Evolutionary conservation across 1,284 basidiomycete genomes (phyloP).

Genomic region (Chalciporus sp.): DNA sequence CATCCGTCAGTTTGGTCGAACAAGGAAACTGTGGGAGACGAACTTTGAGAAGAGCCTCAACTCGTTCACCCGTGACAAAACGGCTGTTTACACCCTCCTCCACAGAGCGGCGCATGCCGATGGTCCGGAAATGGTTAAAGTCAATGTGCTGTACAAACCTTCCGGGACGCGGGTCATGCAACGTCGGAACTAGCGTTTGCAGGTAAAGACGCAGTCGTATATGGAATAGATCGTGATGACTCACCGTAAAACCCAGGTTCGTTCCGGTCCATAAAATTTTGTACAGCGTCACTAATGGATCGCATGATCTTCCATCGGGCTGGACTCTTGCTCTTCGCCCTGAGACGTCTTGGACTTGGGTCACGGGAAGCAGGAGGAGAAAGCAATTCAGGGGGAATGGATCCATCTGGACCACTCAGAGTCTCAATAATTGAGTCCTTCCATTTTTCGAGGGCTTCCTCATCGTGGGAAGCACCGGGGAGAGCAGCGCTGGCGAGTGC

Average conservation of each 20-base stretch:
- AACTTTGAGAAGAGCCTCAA: constrained; percentile 83
- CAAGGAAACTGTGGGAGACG: constrained; percentile 17
- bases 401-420: constrained; percentile 60
- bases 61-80: constrained; percentile 89
- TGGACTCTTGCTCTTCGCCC: constrained; percentile 76
- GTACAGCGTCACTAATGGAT: constrained; percentile 73
- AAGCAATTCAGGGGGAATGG: constrained; percentile 72
- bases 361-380: constrained; percentile 78
- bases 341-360: constrained; percentile 71
- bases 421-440: constrained; percentile 64
- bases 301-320: constrained; percentile 79
- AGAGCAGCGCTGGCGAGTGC: constrained; percentile 47
- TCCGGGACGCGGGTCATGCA: constrained; percentile 75
- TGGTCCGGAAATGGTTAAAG: constrained; percentile 93
- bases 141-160: constrained; percentile 79
- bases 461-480: constrained; percentile 34
- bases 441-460: constrained; percentile 50
- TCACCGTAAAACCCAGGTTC: constrained; percentile 69
- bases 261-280: constrained; percentile 61
- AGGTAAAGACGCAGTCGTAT: constrained; percentile 5
- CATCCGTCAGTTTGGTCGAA: constrained; percentile 16
- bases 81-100: constrained; percentile 88
- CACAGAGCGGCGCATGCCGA: constrained; percentile 90
- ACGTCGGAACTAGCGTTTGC: constrained; percentile 58
- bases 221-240: constrained; percentile 3